These are phyloP conservation scores for Tetrahymena malaccensis DNA, from an alignment of 73 alveolate genomes.

Conservation along the genomic window DNA sequence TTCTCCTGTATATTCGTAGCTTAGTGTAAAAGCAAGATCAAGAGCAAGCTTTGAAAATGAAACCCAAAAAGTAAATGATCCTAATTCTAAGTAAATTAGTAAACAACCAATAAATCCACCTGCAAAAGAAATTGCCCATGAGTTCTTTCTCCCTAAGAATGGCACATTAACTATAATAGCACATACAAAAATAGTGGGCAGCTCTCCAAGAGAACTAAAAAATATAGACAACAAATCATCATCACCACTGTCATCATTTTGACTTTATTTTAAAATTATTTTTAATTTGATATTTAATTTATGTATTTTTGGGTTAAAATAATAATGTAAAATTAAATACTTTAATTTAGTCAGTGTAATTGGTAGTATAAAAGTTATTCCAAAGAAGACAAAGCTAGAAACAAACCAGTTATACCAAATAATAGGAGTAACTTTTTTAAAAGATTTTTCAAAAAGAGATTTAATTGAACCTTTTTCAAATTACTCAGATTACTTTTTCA, in stretches of 20 bases:
- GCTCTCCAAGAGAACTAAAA: slow-evolving; percentile 10
- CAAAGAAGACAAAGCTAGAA: slow-evolving; percentile 25
- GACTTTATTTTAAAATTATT: neutral
- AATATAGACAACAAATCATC: slow-evolving; percentile 6
- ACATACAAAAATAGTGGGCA: slow-evolving; percentile 17
- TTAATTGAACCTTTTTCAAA: neutral
- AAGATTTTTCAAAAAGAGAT: neutral
- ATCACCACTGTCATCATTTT: slow-evolving; percentile 9
- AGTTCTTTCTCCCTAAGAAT: slow-evolving; percentile 31
- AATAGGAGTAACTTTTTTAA: slow-evolving; percentile 3
- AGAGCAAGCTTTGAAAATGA: slow-evolving; percentile 5
- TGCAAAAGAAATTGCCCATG: slow-evolving; percentile 13
- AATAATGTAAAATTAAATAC: neutral
- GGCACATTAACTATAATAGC: slow-evolving; percentile 12
- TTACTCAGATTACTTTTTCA: neutral
- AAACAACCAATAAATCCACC: slow-evolving; percentile 1
- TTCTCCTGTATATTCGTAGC: slow-evolving; percentile 29
- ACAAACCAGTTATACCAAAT: slow-evolving; percentile 41
- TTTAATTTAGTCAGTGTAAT: slow-evolving; percentile 14
- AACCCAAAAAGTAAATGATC: slow-evolving; percentile 14
- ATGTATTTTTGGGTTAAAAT: too few relatives aligned
- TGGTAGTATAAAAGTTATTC: slow-evolving; percentile 24
- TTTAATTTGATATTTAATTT: neutral
- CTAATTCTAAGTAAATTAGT: neutral
- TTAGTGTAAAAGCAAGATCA: slow-evolving; percentile 19